Evolutionary conservation across 2,329 filamentous ascomycete genomes (phyloP).

Genomic region (Curvularia sp.): DNA sequence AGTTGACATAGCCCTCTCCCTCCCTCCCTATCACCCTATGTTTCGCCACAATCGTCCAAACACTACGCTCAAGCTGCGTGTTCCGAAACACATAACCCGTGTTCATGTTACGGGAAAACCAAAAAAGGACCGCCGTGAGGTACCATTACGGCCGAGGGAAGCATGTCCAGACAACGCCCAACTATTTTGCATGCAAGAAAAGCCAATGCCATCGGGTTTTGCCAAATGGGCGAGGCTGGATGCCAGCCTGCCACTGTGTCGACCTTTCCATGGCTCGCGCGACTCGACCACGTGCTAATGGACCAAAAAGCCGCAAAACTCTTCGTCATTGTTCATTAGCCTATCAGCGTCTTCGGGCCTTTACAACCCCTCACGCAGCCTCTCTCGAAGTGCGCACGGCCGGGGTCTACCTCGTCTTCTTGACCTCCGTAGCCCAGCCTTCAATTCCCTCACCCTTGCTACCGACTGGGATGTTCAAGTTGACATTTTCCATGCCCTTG

Average conservation of each 20-base stretch:
- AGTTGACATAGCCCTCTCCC: not conserved
- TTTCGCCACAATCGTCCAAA: not conserved
- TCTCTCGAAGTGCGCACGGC: not conserved
- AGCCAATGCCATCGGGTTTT: not conserved
- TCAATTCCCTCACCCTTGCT: slow-evolving; percentile 91
- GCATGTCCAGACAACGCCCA: not conserved
- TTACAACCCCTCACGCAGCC: not conserved
- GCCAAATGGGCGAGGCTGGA: not conserved
- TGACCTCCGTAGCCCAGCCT: slow-evolving; percentile 86
- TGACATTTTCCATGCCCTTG: slow-evolving; percentile 83
- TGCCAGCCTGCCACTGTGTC: not conserved
- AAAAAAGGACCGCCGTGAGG: not conserved
- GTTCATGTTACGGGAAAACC: not conserved
- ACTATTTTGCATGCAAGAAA: not conserved
- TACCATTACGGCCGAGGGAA: not conserved
- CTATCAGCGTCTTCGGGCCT: not conserved
- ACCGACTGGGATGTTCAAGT: slow-evolving; percentile 77
- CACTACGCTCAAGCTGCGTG: not conserved
- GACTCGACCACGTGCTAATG: not conserved
- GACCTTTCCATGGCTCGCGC: not conserved
- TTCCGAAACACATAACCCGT: not conserved
- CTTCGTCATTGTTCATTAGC: slow-evolving; percentile 8
- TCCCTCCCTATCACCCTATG: not conserved
- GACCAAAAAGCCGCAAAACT: slow-evolving; percentile 2
- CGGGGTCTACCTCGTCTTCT: slow-evolving; percentile 59